phyloP scores from a whole-genome alignment of 495 filamentous ascomycete genomes.

The Daldinia vernicosa region DNA sequence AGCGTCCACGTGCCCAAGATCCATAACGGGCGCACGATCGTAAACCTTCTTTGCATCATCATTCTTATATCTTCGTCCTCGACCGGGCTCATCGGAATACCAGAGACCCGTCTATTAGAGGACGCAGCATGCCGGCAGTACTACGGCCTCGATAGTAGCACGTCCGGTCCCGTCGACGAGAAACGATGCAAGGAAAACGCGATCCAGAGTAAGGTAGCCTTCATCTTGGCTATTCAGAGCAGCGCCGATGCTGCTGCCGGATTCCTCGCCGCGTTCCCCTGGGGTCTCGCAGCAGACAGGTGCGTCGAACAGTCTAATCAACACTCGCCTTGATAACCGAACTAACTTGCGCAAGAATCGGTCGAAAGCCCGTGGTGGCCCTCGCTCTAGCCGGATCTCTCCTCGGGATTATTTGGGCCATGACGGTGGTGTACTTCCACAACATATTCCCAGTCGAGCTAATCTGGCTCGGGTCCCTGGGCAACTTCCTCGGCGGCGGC shows the following conservation, averaged over 20 bases:
- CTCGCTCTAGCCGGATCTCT: conserved; percentile 49
- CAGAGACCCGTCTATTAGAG: conserved; percentile 38
- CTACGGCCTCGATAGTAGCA: conserved; percentile 28
- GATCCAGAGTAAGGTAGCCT: conserved; percentile 48
- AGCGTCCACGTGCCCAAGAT: conserved; percentile 28
- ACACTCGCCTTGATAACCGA: conserved; percentile 43
- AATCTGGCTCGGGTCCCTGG: conserved; percentile 63
- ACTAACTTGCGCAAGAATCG: conserved; percentile 54
- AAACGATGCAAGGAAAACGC: conserved; percentile 46
- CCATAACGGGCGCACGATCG: conserved; percentile 16
- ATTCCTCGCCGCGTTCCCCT: conserved; percentile 41
- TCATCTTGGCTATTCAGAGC: conserved; percentile 42
- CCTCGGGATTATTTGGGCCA: conserved; percentile 48
- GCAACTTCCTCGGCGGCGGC: conserved; percentile 64
- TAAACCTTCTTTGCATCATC: conserved; percentile 35
- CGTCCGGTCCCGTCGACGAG: conserved; percentile 45
- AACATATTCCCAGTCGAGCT: conserved; percentile 58
- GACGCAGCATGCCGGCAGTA: conserved; percentile 49
- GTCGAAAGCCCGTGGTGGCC: conserved; percentile 52
- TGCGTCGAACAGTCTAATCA: conserved; percentile 13
- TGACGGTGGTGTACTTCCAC: conserved; percentile 49
- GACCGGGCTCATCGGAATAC: conserved; percentile 28
- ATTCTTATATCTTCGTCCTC: conserved; percentile 23
- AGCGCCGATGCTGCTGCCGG: conserved; percentile 35
- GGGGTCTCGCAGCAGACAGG: conserved; percentile 45